Percentiles rank a stretch among this genome's conserved stretches.
These are phyloP conservation scores for Pseudogymnoascus sp. DNA, from an alignment of 2,329 filamentous ascomycete genomes.

Conservation along the genomic window DNA sequence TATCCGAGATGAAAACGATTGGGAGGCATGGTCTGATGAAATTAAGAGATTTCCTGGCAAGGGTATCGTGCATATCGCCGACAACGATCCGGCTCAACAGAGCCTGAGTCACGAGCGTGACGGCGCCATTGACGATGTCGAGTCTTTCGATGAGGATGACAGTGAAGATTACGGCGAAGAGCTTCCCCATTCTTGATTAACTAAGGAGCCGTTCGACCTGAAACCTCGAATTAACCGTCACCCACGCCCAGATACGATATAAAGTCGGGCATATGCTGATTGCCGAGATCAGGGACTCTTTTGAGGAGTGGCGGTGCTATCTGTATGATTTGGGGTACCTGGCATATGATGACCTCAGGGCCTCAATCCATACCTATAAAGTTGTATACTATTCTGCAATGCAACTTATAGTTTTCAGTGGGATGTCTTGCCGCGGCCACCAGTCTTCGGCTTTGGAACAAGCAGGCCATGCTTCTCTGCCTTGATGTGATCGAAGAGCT, in stretches of 20 bases:
- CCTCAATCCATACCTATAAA: background rate
- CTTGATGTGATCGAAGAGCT: conserved; percentile 56
- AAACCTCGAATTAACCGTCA: background rate
- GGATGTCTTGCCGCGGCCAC: conserved; percentile 16
- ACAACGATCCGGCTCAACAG: conserved; percentile 54
- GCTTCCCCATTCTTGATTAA: background rate
- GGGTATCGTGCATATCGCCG: conserved; percentile 75
- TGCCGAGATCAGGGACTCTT: background rate
- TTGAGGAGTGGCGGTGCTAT: background rate
- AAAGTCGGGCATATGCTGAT: background rate
- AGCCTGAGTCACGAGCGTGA: conserved; percentile 52
- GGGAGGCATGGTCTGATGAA: conserved; percentile 72
- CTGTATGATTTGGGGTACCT: background rate
- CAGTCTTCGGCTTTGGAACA: conserved; percentile 22
- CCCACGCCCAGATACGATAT: background rate
- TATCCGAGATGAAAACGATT: conserved; percentile 75
- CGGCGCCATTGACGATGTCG: conserved; percentile 80
- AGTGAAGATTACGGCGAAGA: conserved; percentile 31
- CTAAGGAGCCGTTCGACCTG: background rate
- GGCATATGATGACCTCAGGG: background rate
- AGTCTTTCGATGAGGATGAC: conserved; percentile 72
- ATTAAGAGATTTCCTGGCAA: conserved; percentile 73
- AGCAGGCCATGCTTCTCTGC: conserved; percentile 48
- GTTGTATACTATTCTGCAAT: conserved; percentile 4
- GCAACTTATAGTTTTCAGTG: background rate